These are phyloP conservation scores for Chlorella sp. DNA, from an alignment of 139 green algal genomes.

Conservation along the genomic window DNA sequence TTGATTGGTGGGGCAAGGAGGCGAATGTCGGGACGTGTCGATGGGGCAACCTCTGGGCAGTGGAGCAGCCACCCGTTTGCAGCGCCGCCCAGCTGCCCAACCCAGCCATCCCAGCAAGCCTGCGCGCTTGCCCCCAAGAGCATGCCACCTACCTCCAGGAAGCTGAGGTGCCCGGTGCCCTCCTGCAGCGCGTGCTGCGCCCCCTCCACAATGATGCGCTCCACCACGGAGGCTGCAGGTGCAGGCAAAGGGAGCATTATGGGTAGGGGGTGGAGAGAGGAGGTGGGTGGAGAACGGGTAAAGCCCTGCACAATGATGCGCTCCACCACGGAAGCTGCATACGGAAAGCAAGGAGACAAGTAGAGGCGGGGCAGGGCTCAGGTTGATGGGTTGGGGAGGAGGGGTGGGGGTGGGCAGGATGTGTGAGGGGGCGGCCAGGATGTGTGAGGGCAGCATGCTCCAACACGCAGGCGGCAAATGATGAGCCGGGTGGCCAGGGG, in stretches of 20 bases:
- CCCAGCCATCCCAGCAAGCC: background rate
- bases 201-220: conserved; percentile 36
- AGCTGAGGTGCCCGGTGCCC: conserved; percentile 19
- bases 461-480: too few relatives aligned
- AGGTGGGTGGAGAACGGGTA: background rate
- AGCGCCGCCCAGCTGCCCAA: too few relatives aligned
- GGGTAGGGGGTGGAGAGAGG: background rate
- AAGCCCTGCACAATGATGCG: conserved; percentile 39
- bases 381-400: too few relatives aligned
- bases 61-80: background rate
- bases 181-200: conserved; percentile 29
- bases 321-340: conserved; percentile 24
- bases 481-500: too few relatives aligned
- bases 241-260: background rate
- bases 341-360: too few relatives aligned
- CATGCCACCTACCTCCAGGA: conserved; percentile 44
- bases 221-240: conserved; percentile 16
- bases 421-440: background rate
- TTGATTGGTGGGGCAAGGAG: too few relatives aligned
- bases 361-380: too few relatives aligned
- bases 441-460: background rate
- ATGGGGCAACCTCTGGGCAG: too few relatives aligned
- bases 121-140: too few relatives aligned
- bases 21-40: too few relatives aligned
- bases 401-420: too few relatives aligned